A percentile compares a stretch with the other conserved stretches of the same genome.
Conservation (phyloP, 768 basidiomycete genomes). For the Amanita thiersii region DNA sequence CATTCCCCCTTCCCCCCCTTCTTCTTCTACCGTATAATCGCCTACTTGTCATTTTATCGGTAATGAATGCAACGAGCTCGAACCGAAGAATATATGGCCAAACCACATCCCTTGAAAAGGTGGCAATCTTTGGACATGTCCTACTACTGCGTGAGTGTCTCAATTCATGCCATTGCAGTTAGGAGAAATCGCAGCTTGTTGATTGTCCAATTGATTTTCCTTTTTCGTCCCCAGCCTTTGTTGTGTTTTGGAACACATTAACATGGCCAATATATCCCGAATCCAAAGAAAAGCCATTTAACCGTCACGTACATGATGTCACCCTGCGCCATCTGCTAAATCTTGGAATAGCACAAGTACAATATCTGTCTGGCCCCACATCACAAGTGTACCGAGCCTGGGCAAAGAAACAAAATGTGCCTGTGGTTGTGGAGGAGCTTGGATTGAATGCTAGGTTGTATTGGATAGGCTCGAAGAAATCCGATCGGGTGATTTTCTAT, state of each 20-base stretch:
- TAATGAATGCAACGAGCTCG: neutral
- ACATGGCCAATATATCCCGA: conserved; percentile 5
- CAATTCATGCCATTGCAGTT: no score
- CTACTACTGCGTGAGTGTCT: conserved; percentile 7
- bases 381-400: conserved; percentile 14
- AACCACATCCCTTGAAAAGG: conserved; percentile 7
- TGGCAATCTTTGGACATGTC: conserved; percentile 1
- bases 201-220: no score
- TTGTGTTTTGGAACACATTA: conserved; percentile 6
- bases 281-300: conserved; percentile 2
- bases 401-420: conserved; percentile 13
- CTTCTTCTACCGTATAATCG: neutral
- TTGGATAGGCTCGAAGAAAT: conserved; percentile 24
- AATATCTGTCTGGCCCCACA: conserved; percentile 16
- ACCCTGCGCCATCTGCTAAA: conserved; percentile 9
- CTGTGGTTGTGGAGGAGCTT: conserved; percentile 18
- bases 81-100: conserved; percentile 3
- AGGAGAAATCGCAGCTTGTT: no score
- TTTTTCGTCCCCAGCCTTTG: conserved; percentile 5
- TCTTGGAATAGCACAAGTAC: conserved; percentile 15
- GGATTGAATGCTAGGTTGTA: conserved; percentile 18
- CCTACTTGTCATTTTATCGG: neutral
- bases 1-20: no score
- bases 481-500: conserved; percentile 24
- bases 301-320: conserved; percentile 5